Evolutionary conservation across 2,329 filamentous ascomycete genomes (phyloP).

Genomic region (Cryphonectria radicalis): DNA sequence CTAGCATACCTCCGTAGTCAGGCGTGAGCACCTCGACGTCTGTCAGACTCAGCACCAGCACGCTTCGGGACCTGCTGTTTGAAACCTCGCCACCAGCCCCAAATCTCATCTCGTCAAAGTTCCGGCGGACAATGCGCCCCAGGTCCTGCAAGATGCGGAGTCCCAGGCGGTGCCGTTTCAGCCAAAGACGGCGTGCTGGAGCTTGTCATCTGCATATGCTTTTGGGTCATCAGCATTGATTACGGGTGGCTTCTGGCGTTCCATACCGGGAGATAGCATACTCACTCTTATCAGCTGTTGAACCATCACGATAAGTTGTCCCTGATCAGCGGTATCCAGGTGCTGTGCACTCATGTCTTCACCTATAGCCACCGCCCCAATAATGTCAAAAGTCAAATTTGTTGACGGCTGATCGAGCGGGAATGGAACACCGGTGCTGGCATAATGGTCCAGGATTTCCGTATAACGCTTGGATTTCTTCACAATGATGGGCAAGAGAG

Average conservation of each 20-base stretch:
- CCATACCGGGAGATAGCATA: neutral
- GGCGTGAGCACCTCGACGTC: slow-evolving; percentile 33
- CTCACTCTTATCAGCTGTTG: neutral
- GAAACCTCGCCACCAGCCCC: neutral
- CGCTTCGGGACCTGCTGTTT: slow-evolving; percentile 32
- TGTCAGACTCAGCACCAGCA: slow-evolving; percentile 40
- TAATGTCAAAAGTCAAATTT: slow-evolving; percentile 46
- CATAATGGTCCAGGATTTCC: slow-evolving; percentile 38
- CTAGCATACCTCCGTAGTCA: no score
- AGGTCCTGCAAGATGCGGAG: slow-evolving; percentile 15
- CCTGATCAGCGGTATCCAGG: neutral
- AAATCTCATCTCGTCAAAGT: slow-evolving; percentile 37
- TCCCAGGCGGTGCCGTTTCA: slow-evolving; percentile 27
- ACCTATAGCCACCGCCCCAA: slow-evolving; percentile 27
- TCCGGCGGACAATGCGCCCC: slow-evolving; percentile 35
- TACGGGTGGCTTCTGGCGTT: slow-evolving; percentile 26
- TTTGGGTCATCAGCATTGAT: slow-evolving; percentile 18
- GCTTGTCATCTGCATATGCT: slow-evolving; percentile 25
- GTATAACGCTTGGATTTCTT: slow-evolving; percentile 41
- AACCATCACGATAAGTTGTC: neutral
- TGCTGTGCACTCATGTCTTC: neutral
- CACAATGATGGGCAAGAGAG: slow-evolving; percentile 41
- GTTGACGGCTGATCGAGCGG: slow-evolving; percentile 36
- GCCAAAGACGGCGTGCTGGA: slow-evolving; percentile 23
- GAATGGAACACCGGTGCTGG: slow-evolving; percentile 36